A percentile compares a stretch with the other conserved stretches of the same genome.
Conservation (phyloP, 495 filamentous ascomycete species). For the Physcia stellaris region DNA sequence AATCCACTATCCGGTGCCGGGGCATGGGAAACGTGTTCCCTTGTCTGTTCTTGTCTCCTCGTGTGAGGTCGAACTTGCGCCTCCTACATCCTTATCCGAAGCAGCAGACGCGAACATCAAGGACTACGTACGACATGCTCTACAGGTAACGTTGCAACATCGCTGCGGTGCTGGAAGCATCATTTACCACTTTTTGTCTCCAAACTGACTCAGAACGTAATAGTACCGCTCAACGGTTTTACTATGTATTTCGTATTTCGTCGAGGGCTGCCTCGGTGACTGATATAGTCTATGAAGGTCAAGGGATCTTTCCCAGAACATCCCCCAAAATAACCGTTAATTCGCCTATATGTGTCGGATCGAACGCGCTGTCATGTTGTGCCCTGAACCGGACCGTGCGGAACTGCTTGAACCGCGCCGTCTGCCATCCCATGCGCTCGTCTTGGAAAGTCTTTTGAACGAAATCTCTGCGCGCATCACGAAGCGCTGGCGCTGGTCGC, state of each 20-base stretch:
- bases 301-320: slow-evolving; percentile 2
- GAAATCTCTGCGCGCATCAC: slow-evolving; percentile 3
- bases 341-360: slow-evolving; percentile 2
- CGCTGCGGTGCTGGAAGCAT: too few relatives aligned
- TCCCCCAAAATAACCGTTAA: slow-evolving; percentile 6
- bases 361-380: slow-evolving; percentile 11
- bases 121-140: too few relatives aligned
- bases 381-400: slow-evolving; percentile 3
- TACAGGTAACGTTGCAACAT: too few relatives aligned
- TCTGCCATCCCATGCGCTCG: slow-evolving; percentile 7
- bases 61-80: too few relatives aligned
- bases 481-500: slow-evolving; percentile 1
- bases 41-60: too few relatives aligned
- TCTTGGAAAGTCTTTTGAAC: slow-evolving; percentile 7
- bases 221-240: not conserved
- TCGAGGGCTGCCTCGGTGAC: too few relatives aligned
- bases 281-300: too few relatives aligned
- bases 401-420: slow-evolving; percentile 5
- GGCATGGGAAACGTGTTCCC: too few relatives aligned
- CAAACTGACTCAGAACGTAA: not conserved
- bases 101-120: too few relatives aligned
- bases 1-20: too few relatives aligned
- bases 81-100: too few relatives aligned
- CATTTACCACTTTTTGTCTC: too few relatives aligned
- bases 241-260: not conserved